A percentile compares a stretch with the other conserved stretches of the same genome.
Conservation (phyloP, 2,329 filamentous ascomycete species). For the Dactylellina parvicollis region DNA sequence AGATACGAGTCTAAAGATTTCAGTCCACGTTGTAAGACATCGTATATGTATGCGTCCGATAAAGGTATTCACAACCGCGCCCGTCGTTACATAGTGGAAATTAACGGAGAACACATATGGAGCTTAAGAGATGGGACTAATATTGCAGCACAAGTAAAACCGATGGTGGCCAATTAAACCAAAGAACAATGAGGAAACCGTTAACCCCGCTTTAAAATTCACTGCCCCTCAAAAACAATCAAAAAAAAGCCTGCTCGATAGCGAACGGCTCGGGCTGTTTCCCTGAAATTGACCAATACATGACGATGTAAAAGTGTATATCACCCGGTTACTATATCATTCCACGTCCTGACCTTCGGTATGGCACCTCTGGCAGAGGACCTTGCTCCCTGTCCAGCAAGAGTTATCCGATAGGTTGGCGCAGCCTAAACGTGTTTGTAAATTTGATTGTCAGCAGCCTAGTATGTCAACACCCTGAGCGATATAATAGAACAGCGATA, state of each 20-base stretch:
- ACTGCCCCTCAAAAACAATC: constrained; percentile 1
- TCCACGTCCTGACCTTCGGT: not conserved
- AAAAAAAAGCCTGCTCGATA: not conserved
- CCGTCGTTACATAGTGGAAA: constrained; percentile 7
- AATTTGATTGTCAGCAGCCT: constrained; percentile 26
- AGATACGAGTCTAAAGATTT: not conserved
- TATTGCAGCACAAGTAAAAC: not conserved
- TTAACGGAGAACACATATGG: constrained; percentile 7
- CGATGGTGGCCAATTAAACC: constrained; percentile 2
- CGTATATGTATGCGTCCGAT: not conserved
- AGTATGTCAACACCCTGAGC: constrained; percentile 12
- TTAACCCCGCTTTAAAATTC: constrained; percentile 32
- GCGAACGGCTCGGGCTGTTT: constrained; percentile 9
- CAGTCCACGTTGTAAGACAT: not conserved
- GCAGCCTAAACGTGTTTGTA: constrained; percentile 23
- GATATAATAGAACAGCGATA: constrained; percentile 19
- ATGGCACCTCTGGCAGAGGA: constrained; percentile 26
- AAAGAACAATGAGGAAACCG: not conserved
- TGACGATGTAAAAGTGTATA: not conserved
- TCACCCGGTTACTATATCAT: not conserved
- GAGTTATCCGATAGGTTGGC: constrained; percentile 33
- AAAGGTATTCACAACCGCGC: constrained; percentile 7
- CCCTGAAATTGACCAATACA: constrained; percentile 10
- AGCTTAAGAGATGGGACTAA: not conserved
- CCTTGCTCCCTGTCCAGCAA: constrained; percentile 33